Evolutionary conservation across 2,329 filamentous ascomycete species (phyloP).

Genomic region (Penicillium sp.): DNA sequence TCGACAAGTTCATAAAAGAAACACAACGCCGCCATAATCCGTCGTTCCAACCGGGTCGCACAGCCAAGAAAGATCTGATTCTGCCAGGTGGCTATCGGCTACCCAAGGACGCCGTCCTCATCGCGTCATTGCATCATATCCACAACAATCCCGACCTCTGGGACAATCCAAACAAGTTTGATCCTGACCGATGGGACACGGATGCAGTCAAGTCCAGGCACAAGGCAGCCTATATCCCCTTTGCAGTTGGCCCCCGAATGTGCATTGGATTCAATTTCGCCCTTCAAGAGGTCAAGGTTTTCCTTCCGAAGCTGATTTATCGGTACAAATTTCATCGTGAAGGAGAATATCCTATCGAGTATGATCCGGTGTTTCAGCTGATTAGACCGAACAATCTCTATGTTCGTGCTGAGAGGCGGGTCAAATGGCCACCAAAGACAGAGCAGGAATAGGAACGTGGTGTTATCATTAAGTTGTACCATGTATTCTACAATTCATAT

Average conservation of each 20-base stretch:
- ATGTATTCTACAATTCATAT: no score
- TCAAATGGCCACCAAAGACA: conserved; percentile 26
- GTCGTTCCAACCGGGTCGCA: conserved; percentile 62
- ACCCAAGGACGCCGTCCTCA: conserved; percentile 54
- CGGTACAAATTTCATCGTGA: conserved; percentile 57
- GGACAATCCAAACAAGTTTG: conserved; percentile 59
- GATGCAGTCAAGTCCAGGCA: conserved; percentile 52
- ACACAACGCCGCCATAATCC: conserved; percentile 62
- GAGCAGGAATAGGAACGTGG: no score
- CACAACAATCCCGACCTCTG: conserved; percentile 57
- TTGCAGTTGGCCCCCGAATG: conserved; percentile 56
- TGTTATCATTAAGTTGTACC: no score
- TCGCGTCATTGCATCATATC: conserved; percentile 50
- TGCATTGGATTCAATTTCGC: conserved; percentile 68
- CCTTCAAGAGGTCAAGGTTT: conserved; percentile 61
- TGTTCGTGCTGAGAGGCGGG: conserved; percentile 20
- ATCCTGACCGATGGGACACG: conserved; percentile 62
- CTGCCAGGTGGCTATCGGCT: conserved; percentile 62
- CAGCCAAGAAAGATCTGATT: conserved; percentile 56
- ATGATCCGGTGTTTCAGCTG: conserved; percentile 31
- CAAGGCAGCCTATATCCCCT: conserved; percentile 58
- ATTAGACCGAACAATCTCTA: conserved; percentile 30
- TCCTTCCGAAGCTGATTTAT: conserved; percentile 57
- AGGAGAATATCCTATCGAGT: conserved; percentile 49
- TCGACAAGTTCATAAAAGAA: conserved; percentile 56